Percentiles rank a stretch among this genome's conserved stretches.
Evolutionary conservation across 2,329 filamentous ascomycete genomes (phyloP).

Genomic region (Acrodontium crateriforme): DNA sequence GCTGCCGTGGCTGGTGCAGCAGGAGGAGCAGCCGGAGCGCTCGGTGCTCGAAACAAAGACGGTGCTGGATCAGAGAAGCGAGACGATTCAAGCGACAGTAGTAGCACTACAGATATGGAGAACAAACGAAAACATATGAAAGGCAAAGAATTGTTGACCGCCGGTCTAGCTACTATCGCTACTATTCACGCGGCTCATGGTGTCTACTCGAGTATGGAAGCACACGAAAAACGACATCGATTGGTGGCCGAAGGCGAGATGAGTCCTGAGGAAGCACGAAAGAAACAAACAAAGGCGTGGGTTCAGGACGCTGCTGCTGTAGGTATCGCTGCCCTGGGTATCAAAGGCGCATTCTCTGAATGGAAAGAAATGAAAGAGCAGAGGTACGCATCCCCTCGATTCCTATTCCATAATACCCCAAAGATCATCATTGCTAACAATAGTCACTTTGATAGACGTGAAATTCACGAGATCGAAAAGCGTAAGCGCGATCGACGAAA

Average conservation of each 20-base stretch:
- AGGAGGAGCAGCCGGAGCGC: constrained; percentile 18
- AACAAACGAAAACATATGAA: constrained; percentile 48
- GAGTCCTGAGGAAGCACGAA: constrained; percentile 46
- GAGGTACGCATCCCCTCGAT: constrained; percentile 31
- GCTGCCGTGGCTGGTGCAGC: constrained; percentile 25
- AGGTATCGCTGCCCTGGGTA: constrained; percentile 52
- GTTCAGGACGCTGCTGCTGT: constrained; percentile 52
- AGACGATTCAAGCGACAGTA: constrained; percentile 17
- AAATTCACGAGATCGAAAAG: constrained; percentile 39
- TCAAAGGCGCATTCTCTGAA: constrained; percentile 51
- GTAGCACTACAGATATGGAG: constrained; percentile 42
- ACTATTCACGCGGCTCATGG: constrained; percentile 56
- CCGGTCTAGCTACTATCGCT: constrained; percentile 52
- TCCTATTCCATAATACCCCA: background rate
- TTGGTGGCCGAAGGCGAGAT: constrained; percentile 51
- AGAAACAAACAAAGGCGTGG: constrained; percentile 49
- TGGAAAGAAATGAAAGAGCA: constrained; percentile 56
- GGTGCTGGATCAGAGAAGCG: constrained; percentile 5
- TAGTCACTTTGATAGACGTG: constrained; percentile 13
- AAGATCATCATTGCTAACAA: background rate
- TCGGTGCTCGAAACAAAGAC: constrained; percentile 7
- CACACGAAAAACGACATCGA: constrained; percentile 45
- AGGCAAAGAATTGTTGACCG: constrained; percentile 52
- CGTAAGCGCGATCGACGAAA: constrained; percentile 28
- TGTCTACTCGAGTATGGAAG: constrained; percentile 49